phyloP scores from a whole-genome alignment of 176 grass and related monocot species.

The Rhynchospora breviuscula region DNA sequence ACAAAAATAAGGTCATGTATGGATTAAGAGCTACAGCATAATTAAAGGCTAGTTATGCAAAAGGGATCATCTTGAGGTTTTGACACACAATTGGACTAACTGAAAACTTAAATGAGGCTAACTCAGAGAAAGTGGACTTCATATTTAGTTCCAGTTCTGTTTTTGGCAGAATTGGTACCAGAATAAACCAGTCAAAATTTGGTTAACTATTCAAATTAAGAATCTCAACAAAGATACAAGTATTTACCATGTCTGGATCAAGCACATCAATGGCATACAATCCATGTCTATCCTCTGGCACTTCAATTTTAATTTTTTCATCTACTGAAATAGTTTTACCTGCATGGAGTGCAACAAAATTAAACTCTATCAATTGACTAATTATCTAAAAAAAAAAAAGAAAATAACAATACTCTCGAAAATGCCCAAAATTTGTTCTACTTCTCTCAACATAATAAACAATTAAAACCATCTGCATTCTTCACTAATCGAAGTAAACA shows the following conservation, averaged over 20 bases:
- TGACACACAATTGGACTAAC: background rate
- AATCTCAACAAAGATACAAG: background rate
- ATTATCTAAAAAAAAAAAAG: background rate
- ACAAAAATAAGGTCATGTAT: background rate
- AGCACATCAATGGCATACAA: conserved; percentile 85
- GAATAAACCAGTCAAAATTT: background rate
- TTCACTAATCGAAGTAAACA: background rate
- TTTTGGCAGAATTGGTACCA: background rate
- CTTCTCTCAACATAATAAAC: background rate
- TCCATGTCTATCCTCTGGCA: conserved; percentile 87
- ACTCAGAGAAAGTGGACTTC: too few species aligned
- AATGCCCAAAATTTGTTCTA: background rate
- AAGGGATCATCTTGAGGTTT: background rate
- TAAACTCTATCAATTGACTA: background rate
- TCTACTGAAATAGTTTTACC: conserved; percentile 85
- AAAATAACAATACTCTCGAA: background rate
- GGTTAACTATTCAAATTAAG: background rate
- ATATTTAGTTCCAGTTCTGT: background rate
- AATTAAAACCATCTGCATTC: background rate
- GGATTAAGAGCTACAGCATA: background rate
- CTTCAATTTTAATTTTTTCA: conserved; percentile 54
- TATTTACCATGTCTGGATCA: conserved; percentile 77
- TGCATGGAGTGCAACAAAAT: conserved; percentile 19
- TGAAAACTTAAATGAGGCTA: background rate
- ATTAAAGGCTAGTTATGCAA: background rate